Conservation (phyloP, 805 yeast species). For the Ogataea neopini region DNA sequence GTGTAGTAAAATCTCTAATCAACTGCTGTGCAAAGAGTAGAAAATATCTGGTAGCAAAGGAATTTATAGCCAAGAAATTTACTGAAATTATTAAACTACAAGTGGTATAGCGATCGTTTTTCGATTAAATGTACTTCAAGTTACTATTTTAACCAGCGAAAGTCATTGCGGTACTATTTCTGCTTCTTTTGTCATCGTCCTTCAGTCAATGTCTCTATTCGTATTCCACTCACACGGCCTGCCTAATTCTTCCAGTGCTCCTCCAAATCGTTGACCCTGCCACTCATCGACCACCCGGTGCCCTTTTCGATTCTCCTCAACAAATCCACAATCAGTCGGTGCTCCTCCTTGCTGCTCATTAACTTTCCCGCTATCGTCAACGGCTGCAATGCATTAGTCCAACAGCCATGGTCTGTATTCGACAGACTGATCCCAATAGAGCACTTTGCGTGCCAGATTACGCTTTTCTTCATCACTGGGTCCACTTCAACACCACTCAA, state of each 20-base stretch:
- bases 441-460: slow-evolving; percentile 40
- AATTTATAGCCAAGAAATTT: no score
- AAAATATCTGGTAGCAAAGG: no score
- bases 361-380: slow-evolving; percentile 31
- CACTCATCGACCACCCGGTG: slow-evolving; percentile 28
- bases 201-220: no score
- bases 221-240: no score
- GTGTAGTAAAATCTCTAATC: no score
- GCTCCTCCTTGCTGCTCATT: slow-evolving; percentile 29
- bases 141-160: no score
- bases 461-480: slow-evolving; percentile 18
- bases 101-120: no score
- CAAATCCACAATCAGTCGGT: slow-evolving; percentile 23
- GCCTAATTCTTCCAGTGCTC: slow-evolving; percentile 24
- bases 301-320: slow-evolving; percentile 24
- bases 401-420: slow-evolving; percentile 31
- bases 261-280: slow-evolving; percentile 23
- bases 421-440: slow-evolving; percentile 37
- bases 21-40: no score
- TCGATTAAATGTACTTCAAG: no score
- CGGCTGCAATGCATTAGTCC: slow-evolving; percentile 31
- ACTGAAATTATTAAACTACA: no score
- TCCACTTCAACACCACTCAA: slow-evolving; percentile 11
- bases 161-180: no score
- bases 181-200: no score